These are phyloP conservation scores for Apiospora hydei DNA, from an alignment of 2,329 filamentous ascomycete genomes.

Conservation along the genomic window DNA sequence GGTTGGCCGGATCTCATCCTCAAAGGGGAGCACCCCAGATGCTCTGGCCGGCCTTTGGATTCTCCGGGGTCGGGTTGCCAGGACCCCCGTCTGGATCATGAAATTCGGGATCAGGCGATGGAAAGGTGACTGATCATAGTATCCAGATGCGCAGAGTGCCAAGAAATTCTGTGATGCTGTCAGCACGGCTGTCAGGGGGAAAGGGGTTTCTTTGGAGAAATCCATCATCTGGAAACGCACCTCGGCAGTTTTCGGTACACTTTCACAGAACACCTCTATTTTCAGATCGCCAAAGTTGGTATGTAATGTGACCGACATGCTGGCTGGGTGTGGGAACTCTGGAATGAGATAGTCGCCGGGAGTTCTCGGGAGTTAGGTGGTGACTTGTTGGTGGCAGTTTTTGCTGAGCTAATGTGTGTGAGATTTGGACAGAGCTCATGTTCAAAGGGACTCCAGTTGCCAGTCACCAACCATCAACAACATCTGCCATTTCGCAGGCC, in stretches of 20 bases:
- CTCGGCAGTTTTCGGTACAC: slow-evolving; percentile 90
- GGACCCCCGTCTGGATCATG: slow-evolving; percentile 81
- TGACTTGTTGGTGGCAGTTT: slow-evolving; percentile 11
- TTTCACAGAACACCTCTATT: slow-evolving; percentile 94
- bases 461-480: not conserved
- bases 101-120: slow-evolving; percentile 83
- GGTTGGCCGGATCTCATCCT: slow-evolving; percentile 79
- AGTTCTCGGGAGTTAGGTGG: not conserved
- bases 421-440: not conserved
- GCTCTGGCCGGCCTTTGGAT: slow-evolving; percentile 73
- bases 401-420: slow-evolving; percentile 15
- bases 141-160: slow-evolving; percentile 80
- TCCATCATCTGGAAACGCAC: slow-evolving; percentile 49
- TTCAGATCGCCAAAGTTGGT: slow-evolving; percentile 91
- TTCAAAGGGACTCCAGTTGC: not conserved
- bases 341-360: slow-evolving; percentile 16
- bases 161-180: slow-evolving; percentile 75
- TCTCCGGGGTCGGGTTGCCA: slow-evolving; percentile 59
- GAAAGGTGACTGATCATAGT: slow-evolving; percentile 78
- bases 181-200: slow-evolving; percentile 28
- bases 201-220: not conserved
- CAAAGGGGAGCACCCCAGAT: slow-evolving; percentile 77
- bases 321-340: slow-evolving; percentile 27
- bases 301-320: slow-evolving; percentile 78
- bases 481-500: slow-evolving; percentile 11